Conservation (phyloP, 176 grass and related monocot genomes). For the Bromus sterilis region DNA sequence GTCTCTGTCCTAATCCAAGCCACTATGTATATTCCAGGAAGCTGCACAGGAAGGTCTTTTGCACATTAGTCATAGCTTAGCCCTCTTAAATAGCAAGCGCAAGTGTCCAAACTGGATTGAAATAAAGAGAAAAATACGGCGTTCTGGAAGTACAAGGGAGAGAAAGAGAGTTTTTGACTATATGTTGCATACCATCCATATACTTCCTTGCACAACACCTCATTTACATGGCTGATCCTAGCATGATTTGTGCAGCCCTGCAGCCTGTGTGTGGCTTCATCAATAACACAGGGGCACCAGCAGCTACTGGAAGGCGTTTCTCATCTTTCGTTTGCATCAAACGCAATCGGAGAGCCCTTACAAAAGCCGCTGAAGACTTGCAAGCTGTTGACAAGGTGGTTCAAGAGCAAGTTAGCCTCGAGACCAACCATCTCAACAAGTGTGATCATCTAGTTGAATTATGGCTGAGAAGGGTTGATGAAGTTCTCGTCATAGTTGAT, state of each 20-base stretch:
- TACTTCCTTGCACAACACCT: background rate
- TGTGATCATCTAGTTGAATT: slow-evolving; percentile 18
- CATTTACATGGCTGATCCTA: slow-evolving; percentile 16
- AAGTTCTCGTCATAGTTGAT: background rate
- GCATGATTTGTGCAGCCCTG: slow-evolving; percentile 3
- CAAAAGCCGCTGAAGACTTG: slow-evolving; percentile 7
- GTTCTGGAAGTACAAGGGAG: background rate
- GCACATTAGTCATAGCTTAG: background rate
- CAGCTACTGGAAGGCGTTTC: slow-evolving; percentile 8
- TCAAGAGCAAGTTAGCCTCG: background rate
- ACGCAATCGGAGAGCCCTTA: slow-evolving; percentile 1
- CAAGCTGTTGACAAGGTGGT: slow-evolving; percentile 13
- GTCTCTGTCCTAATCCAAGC: background rate
- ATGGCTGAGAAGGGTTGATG: slow-evolving; percentile 22
- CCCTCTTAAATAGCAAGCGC: background rate
- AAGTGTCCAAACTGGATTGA: background rate
- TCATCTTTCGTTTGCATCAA: slow-evolving; percentile 26
- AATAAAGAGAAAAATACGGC: background rate
- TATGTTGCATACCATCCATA: background rate
- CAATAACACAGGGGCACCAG: slow-evolving; percentile 14
- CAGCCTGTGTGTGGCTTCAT: slow-evolving; percentile 18
- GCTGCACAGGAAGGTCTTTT: background rate
- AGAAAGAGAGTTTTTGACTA: background rate
- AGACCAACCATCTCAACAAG: slow-evolving; percentile 18
- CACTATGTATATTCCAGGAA: background rate